These are phyloP conservation scores for Diutina sp. DNA, from an alignment of 1,139 yeast species.

Conservation along the genomic window DNA sequence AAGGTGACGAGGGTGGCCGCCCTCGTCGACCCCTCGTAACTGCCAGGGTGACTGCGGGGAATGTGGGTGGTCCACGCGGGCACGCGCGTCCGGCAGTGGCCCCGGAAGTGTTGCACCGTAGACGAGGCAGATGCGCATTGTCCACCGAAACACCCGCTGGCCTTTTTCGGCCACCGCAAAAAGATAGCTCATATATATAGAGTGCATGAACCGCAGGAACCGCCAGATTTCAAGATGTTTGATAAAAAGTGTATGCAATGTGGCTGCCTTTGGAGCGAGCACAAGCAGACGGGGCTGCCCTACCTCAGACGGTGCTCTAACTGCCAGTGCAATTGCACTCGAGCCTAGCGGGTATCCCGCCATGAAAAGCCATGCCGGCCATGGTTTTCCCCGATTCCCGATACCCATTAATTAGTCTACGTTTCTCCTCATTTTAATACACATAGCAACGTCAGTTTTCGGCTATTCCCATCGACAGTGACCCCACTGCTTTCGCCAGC, in stretches of 20 bases:
- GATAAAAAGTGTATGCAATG: constrained; percentile 2
- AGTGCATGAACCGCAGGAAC: background rate
- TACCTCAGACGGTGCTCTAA: background rate
- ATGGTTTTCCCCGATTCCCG: background rate
- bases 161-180: background rate
- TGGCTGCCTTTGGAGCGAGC: background rate
- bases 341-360: background rate
- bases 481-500: background rate
- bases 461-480: background rate
- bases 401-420: background rate
- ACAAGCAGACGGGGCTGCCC: background rate
- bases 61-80: background rate
- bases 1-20: background rate
- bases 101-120: background rate
- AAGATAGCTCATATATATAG: background rate
- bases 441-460: background rate
- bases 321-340: background rate
- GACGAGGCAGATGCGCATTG: background rate
- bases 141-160: background rate
- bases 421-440: background rate
- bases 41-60: background rate
- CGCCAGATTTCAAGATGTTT: background rate
- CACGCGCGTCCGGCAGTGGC: background rate
- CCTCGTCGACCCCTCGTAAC: background rate
- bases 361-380: background rate